A percentile compares a stretch with the other conserved stretches of the same genome.
Conservation (phyloP, 495 filamentous ascomycete species). For the Aspergillus saccharolyticus region DNA sequence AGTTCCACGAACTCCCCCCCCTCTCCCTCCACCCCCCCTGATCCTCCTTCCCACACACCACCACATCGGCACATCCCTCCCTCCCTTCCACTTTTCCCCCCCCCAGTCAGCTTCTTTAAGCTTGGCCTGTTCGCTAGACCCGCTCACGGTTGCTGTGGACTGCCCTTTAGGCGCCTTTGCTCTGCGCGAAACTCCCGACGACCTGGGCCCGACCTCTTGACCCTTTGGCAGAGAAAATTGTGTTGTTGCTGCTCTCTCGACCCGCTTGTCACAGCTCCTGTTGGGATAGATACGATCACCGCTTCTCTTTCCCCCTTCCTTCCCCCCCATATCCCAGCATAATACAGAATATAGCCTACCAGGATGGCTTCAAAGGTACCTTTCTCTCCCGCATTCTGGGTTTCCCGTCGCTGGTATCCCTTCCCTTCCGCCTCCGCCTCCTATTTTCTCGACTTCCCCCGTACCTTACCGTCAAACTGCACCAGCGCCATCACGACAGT, state of each 20-base stretch:
- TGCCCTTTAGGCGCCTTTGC: slow-evolving; percentile 24
- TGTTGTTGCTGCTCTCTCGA: slow-evolving; percentile 22
- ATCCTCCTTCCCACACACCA: slow-evolving; percentile 12
- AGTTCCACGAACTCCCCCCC: slow-evolving; percentile 19
- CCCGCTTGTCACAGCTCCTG: slow-evolving; percentile 20
- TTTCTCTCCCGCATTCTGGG: neutral
- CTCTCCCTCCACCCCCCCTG: slow-evolving; percentile 15
- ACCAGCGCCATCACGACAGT: neutral
- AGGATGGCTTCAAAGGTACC: slow-evolving; percentile 31
- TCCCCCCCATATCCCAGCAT: slow-evolving; percentile 9
- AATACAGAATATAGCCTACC: slow-evolving; percentile 13
- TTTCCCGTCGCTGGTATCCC: neutral
- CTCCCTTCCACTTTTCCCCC: slow-evolving; percentile 15
- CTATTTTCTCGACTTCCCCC: slow-evolving; percentile 2
- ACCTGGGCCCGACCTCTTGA: slow-evolving; percentile 27
- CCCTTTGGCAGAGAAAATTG: slow-evolving; percentile 27
- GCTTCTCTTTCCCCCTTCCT: slow-evolving; percentile 12
- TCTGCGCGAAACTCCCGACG: slow-evolving; percentile 27
- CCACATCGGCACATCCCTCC: neutral
- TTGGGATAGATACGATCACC: slow-evolving; percentile 27
- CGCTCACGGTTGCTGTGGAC: slow-evolving; percentile 29
- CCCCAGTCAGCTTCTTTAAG: slow-evolving; percentile 24
- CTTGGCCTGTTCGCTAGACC: slow-evolving; percentile 29
- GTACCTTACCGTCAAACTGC: slow-evolving; percentile 8
- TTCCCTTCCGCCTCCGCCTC: slow-evolving; percentile 4